Evolutionary conservation across 176 grass and related monocot species (phyloP).

Genomic region (Phoenix dactylifera): DNA sequence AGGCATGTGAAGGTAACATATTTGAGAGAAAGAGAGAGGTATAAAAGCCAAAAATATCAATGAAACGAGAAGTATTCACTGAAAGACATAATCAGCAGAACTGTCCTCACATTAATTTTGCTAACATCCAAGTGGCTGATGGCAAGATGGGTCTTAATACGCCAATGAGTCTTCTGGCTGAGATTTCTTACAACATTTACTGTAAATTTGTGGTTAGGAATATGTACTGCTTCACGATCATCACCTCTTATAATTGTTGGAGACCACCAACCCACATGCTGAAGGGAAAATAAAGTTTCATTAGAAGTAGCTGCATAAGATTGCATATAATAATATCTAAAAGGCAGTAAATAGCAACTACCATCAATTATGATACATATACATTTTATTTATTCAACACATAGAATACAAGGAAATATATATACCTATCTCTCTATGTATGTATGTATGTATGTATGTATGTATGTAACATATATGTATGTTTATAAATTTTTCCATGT

Average conservation of each 20-base stretch:
- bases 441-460: no score
- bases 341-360: no score
- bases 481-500: no score
- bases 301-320: no score
- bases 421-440: no score
- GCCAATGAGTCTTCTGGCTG: constrained; percentile 82
- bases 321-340: no score
- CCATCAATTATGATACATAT: no score
- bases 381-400: no score
- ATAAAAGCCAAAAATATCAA: background rate
- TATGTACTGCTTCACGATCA: constrained; percentile 90
- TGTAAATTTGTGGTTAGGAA: constrained; percentile 97
- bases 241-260: constrained; percentile 92
- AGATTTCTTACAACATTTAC: constrained; percentile 92
- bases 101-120: constrained; percentile 82
- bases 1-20: constrained; percentile 21
- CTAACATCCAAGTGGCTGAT: constrained; percentile 92
- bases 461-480: no score
- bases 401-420: no score
- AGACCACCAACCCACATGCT: constrained; percentile 98
- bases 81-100: no score
- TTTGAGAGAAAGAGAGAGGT: background rate
- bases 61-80: constrained; percentile 3
- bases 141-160: constrained; percentile 95
- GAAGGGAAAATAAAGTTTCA: constrained; percentile 19